Evolutionary conservation across 208 protist genomes (phyloP), one percentile per base, ranked within the genome.

Genomic region (Porcisia deanei): DNA sequence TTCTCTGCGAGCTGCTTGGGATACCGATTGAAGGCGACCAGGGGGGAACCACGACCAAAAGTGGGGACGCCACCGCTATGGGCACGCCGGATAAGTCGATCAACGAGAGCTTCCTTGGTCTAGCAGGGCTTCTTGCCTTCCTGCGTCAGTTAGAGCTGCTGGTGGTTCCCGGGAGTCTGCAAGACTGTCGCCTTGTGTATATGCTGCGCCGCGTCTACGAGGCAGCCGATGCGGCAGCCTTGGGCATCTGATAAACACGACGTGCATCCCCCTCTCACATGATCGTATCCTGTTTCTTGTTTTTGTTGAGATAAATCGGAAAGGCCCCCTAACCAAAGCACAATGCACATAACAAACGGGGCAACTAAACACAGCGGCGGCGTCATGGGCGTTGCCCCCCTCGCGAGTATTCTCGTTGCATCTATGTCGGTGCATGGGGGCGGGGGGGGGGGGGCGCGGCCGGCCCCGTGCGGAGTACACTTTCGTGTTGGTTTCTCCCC

Each of bases 111-210:
- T 94, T 93, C 71, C 77, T 96, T 30, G 90, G 90, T n/a, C 66
- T 92, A 18, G 75, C 85, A 20, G 92, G 92, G 18, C 66, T 94
- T 10, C 57, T 91, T 6, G 88, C 88, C 30, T 89, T 96, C 59
- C 88, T 88, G 60, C 80, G 80, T 7, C 88, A 78, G 4, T 63
- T 94, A 20, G 90, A 96, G 66, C 30, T 68, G 52, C 79, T 77
- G 65, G 61, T 93, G 6, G 71, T 87, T 66, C 88, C 92, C 8
- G 88, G 80, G 18, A 88, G 75, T 45, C 60, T 91, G 67, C 52
- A 52, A 14, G 85, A 94, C 75, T 16, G 16, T 14, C 86, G 87
- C 6, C 69, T 89, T 34, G 67, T 49, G 54, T 52, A 59, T 8
- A 43, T 93, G 64, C 67, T 96, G 75, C 85, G 80, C 0, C 78